Evolutionary conservation across 345 rosid species (phyloP).

Genomic region (Brassica carinata): DNA sequence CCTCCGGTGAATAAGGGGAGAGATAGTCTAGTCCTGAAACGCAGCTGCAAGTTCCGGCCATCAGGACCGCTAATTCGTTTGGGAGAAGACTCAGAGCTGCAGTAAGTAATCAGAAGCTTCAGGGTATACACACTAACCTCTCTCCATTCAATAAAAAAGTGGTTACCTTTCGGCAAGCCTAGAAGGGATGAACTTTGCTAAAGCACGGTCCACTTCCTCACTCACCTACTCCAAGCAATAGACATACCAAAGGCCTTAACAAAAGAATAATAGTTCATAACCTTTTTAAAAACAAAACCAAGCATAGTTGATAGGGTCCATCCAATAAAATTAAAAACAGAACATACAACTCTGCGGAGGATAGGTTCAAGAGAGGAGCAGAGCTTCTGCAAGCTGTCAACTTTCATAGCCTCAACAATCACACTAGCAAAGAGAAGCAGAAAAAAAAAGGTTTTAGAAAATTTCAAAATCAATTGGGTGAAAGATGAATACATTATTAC

Average conservation of each 20-base stretch:
- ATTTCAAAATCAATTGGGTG: neutral
- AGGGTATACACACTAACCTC: neutral
- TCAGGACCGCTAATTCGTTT: conserved; percentile 76
- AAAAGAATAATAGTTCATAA: neutral
- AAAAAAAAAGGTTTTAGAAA: neutral
- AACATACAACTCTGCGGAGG: conserved; percentile 88
- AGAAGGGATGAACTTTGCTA: conserved; percentile 76
- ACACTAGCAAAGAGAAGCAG: conserved; percentile 50
- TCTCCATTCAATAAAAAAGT: conserved; percentile 5
- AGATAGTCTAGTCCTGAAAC: conserved; percentile 74
- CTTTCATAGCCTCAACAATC: conserved; percentile 90
- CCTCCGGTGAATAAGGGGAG: conserved; percentile 97
- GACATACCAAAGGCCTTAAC: neutral
- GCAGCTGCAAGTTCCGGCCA: conserved; percentile 69
- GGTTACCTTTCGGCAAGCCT: conserved; percentile 60
- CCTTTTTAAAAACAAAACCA: neutral
- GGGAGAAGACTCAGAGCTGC: conserved; percentile 57
- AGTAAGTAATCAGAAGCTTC: neutral
- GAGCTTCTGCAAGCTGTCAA: conserved; percentile 89
- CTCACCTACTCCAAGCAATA: conserved; percentile 63
- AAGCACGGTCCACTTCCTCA: conserved; percentile 95
- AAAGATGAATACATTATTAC: conserved; percentile 28
- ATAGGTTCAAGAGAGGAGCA: conserved; percentile 94
- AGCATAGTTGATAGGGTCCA: too few species aligned
- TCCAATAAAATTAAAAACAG: too few species aligned